A percentile compares a stretch with the other conserved stretches of the same genome.
phyloP scores from a whole-genome alignment of 2,329 filamentous ascomycete species.

The Colletotrichum acutatum region DNA sequence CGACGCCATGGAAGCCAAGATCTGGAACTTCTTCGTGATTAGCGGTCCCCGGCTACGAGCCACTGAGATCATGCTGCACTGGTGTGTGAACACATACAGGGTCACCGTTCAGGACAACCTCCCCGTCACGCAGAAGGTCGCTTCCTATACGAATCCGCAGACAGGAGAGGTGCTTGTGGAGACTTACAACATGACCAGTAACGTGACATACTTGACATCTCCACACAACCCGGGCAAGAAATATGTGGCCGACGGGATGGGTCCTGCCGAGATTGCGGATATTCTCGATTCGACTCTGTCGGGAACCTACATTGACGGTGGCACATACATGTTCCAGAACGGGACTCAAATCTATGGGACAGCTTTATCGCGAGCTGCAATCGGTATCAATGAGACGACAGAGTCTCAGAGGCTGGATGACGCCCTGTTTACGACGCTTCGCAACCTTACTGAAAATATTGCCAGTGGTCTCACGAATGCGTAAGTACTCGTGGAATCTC shows the following conservation, averaged over 20 bases:
- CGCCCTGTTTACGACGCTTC: neutral
- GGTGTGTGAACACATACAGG: slow-evolving; percentile 22
- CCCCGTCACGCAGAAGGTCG: slow-evolving; percentile 6
- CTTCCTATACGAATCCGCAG: neutral
- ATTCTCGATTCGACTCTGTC: neutral
- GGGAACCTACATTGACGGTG: neutral
- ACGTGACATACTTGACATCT: slow-evolving; percentile 19
- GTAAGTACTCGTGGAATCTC: neutral
- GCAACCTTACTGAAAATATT: slow-evolving; percentile 21
- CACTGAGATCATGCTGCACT: slow-evolving; percentile 13
- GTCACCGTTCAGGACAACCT: slow-evolving; percentile 13
- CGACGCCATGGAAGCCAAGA: neutral
- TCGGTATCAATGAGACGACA: neutral
- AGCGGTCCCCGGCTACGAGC: neutral
- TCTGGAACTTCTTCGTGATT: slow-evolving; percentile 20
- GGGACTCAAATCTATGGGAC: slow-evolving; percentile 18
- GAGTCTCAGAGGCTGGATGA: slow-evolving; percentile 26
- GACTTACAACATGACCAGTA: slow-evolving; percentile 4
- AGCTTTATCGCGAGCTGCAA: slow-evolving; percentile 8
- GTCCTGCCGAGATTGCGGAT: neutral
- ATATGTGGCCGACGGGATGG: slow-evolving; percentile 10
- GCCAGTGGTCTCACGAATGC: slow-evolving; percentile 22
- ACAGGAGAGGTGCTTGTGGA: neutral
- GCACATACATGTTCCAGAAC: neutral
- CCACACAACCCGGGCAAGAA: slow-evolving; percentile 5